A percentile compares a stretch with the other conserved stretches of the same genome.
Conservation (phyloP, 768 basidiomycete species). For the Mycena crocata region DNA sequence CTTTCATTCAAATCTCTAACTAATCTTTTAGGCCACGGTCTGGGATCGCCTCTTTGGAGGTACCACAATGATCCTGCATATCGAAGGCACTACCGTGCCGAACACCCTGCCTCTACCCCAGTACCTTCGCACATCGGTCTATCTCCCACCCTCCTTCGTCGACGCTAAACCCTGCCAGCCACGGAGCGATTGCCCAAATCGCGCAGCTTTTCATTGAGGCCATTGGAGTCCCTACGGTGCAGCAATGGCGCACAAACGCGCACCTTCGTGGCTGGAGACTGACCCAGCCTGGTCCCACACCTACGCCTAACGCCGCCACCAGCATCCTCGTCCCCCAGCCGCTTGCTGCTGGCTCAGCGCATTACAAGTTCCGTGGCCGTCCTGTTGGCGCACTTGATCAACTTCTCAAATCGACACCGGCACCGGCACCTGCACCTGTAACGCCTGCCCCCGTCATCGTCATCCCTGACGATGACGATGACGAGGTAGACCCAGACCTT, state of each 20-base stretch:
- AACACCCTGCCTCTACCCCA: background rate
- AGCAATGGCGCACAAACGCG: background rate
- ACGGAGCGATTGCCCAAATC: background rate
- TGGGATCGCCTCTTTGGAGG: conserved; percentile 9
- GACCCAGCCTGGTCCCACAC: background rate
- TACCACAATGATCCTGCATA: conserved; percentile 16
- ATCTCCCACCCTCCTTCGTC: conserved; percentile 15
- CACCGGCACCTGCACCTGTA: background rate
- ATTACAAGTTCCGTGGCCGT: conserved; percentile 1
- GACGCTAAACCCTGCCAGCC: background rate
- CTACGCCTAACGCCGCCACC: background rate
- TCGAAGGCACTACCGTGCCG: conserved; percentile 9
- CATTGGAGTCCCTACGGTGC: background rate
- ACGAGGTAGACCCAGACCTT: background rate
- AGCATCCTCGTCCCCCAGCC: background rate
- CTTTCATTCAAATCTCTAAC: background rate
- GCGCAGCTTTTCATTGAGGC: conserved; percentile 7
- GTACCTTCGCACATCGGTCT: background rate
- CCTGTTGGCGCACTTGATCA: too few species aligned
- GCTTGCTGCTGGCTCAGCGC: background rate
- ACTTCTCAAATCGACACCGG: background rate
- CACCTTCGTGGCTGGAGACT: background rate
- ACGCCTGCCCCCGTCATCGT: background rate
- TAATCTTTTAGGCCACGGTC: background rate
- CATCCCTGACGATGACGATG: conserved; percentile 6